Evolutionary conservation across 306 rosid species (phyloP).

Genomic region (Hippophae rhamnoides): DNA sequence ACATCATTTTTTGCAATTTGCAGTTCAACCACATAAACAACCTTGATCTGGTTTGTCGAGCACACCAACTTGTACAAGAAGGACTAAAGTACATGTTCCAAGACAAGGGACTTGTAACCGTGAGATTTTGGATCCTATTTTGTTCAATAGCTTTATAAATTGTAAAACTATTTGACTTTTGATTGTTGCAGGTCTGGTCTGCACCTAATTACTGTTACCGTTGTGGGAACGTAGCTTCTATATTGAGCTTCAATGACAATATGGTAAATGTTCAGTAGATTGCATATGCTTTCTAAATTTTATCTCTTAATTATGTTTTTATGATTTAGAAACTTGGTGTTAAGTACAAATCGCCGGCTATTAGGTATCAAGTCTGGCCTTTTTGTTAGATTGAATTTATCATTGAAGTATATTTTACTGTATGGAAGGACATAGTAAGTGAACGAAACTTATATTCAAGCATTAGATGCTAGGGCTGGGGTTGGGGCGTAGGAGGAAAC

Average conservation of each 20-base stretch:
- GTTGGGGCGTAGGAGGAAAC: too few species aligned
- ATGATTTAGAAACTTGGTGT: too few species aligned
- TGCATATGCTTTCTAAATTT: background rate
- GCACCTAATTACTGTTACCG: constrained; percentile 97
- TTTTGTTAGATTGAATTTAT: too few species aligned
- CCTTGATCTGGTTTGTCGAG: constrained; percentile 97
- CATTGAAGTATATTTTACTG: background rate
- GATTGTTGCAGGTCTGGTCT: constrained; percentile 81
- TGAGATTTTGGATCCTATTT: constrained; percentile 29
- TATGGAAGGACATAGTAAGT: background rate
- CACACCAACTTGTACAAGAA: constrained; percentile 99
- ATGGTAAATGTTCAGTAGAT: constrained; percentile 48
- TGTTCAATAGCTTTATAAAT: constrained; percentile 2
- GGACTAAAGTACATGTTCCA: constrained; percentile 99
- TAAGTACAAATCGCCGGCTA: too few species aligned
- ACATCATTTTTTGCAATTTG: constrained; percentile 13
- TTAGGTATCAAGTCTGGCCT: too few species aligned
- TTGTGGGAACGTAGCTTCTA: constrained; percentile 94
- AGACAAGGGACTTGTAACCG: constrained; percentile 99
- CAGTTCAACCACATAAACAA: constrained; percentile 94
- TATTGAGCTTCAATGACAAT: constrained; percentile 86
- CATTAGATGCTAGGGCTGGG: too few species aligned
- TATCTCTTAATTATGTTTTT: too few species aligned
- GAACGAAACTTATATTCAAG: background rate
- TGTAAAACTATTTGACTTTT: constrained; percentile 4